phyloP scores from a whole-genome alignment of 2,329 filamentous ascomycete genomes.

The Herpotrichia juniperi region DNA sequence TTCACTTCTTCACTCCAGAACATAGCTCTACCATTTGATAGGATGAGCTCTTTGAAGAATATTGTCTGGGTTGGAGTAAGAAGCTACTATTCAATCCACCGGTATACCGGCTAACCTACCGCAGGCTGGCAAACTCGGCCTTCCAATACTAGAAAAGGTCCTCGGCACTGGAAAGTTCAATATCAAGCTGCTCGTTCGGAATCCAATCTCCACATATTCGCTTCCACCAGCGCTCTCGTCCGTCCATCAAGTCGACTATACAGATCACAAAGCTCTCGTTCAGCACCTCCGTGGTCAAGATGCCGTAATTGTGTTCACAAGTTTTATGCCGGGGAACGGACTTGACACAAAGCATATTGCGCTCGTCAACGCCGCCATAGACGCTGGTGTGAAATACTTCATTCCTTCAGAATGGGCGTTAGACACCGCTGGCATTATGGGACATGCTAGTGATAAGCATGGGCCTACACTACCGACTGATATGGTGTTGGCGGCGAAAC shows the following conservation, averaged over 20 bases:
- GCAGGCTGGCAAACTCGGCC: no score
- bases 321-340: background rate
- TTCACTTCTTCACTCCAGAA: no score
- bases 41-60: no score
- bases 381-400: no score
- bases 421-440: slow-evolving; percentile 2
- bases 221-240: background rate
- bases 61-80: no score
- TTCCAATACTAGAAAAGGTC: no score
- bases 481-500: no score
- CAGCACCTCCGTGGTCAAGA: background rate
- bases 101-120: no score
- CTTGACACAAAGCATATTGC: slow-evolving; percentile 2
- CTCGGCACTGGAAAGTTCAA: background rate
- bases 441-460: background rate
- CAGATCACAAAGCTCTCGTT: background rate
- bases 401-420: slow-evolving; percentile 1
- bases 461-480: slow-evolving; percentile 1
- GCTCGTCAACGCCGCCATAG: background rate
- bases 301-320: background rate
- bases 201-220: background rate
- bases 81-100: no score
- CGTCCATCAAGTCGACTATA: slow-evolving; percentile 1
- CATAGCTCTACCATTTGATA: no score
- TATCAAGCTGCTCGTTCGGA: slow-evolving; percentile 1